Evolutionary conservation across 2,329 filamentous ascomycete genomes (phyloP).

Genomic region (Pseudocercospora fuligena): DNA sequence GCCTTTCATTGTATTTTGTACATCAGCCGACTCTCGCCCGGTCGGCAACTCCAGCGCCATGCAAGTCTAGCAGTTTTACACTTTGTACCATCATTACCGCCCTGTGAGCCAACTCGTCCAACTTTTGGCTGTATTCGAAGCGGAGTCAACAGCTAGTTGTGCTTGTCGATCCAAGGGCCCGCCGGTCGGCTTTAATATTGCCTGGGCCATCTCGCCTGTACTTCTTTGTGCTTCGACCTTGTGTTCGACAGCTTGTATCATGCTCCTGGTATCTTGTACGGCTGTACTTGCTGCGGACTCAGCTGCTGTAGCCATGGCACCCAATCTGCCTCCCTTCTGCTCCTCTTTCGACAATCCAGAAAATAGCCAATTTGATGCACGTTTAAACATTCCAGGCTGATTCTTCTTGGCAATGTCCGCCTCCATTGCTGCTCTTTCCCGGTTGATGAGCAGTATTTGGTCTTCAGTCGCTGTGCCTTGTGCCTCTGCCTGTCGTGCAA

Average conservation of each 20-base stretch:
- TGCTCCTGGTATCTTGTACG: conserved; percentile 31
- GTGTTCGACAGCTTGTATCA: conserved; percentile 42
- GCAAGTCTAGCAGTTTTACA: conserved; percentile 18
- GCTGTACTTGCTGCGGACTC: conserved; percentile 16
- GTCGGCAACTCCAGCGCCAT: conserved; percentile 19
- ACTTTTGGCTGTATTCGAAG: conserved; percentile 46
- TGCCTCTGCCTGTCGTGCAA: conserved; percentile 50
- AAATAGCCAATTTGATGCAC: conserved; percentile 41
- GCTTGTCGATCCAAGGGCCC: conserved; percentile 55
- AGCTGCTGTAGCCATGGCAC: conserved; percentile 30
- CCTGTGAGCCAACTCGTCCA: conserved; percentile 53
- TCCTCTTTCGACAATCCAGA: conserved; percentile 43
- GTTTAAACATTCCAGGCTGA: conserved; percentile 43
- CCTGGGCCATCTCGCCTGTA: conserved; percentile 36
- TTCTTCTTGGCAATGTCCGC: conserved; percentile 50
- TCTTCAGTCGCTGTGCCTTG: conserved; percentile 54
- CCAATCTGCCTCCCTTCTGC: conserved; percentile 43
- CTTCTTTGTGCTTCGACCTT: conserved; percentile 36
- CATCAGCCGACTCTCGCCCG: neutral
- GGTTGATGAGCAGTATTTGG: conserved; percentile 57
- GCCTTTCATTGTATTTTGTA: conserved; percentile 3
- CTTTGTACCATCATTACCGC: conserved; percentile 29
- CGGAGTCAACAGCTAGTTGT: conserved; percentile 44
- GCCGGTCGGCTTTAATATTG: conserved; percentile 39
- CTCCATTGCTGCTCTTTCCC: conserved; percentile 67